Base-by-base conservation (phyloP, 352 stramenopile genomes). In the Phytophthora citricola region DNA sequence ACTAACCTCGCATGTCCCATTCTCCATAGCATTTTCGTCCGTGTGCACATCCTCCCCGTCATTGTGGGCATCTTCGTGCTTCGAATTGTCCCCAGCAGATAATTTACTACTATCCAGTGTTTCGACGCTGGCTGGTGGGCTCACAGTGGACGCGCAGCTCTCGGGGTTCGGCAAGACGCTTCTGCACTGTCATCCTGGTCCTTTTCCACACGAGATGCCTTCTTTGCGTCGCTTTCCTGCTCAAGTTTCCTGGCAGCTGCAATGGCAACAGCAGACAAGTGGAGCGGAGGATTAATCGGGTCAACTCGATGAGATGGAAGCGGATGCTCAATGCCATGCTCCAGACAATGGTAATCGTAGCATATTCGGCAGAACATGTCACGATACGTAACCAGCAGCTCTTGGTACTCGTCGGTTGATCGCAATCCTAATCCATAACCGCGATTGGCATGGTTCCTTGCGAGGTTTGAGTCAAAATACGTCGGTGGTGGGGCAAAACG, bases 291-390 rank as follows among this genome's bases (percentile, higher is more conserved):
- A 22, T 91, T 83, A 22, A 86, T 61, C n/a, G 86, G 86, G 53
- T 94, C 84, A 8, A 80, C 68, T 31, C 86, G 81, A 29, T 69
- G 63, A 15, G 59, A 77, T 0, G 82, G 84, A 61, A 91, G 76
- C 12, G 86, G 84, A 32, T 92, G 86, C 63, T 94, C 73, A 54
- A 93, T 95, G 0, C 92, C 92, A 69, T 98, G 94, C 39, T 95
- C 72, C 20, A 90, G 83, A 58, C 94, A 98, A 68, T 98, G 92
- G 66, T 98, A 98, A 44, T 84, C 88, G 69, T 97, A 97, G 69
- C 94, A 98, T 73, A 92, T 88, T 31, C 90, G 81, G 66, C 94
- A 98, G 56, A 98, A 97, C 22, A 98, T 70, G 43, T 97, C 83
- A n/a, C 89, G 83, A 68, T 95, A 98, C 3, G 85, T 93, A 66